A percentile compares a stretch with the other conserved stretches of the same genome.
Conservation (phyloP, 2,329 filamentous ascomycete genomes). For the Macroventuria anomochaeta region DNA sequence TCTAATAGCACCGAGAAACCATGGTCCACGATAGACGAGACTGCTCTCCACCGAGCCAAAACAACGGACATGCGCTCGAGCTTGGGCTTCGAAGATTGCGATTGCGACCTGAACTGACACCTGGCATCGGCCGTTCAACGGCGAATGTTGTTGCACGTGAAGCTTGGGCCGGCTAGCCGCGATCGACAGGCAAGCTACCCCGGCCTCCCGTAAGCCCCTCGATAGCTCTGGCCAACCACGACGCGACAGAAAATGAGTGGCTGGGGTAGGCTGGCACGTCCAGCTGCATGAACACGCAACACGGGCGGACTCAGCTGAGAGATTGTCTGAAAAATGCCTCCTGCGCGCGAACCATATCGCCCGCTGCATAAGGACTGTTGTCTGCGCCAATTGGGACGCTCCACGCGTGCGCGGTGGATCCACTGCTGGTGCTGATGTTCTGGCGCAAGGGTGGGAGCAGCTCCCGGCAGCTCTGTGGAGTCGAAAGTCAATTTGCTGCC, state of each 20-base stretch:
- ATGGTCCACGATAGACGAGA: not conserved
- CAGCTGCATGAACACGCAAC: constrained; percentile 23
- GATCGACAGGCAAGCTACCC: constrained; percentile 15
- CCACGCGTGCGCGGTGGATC: constrained; percentile 36
- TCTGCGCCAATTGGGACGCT: constrained; percentile 38
- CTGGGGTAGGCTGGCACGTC: constrained; percentile 26
- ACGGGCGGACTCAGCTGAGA: constrained; percentile 40
- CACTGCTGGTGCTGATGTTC: constrained; percentile 13
- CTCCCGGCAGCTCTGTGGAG: constrained; percentile 24
- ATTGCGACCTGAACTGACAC: constrained; percentile 5
- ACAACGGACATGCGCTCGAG: not conserved
- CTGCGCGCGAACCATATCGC: constrained; percentile 32
- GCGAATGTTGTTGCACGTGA: constrained; percentile 14
- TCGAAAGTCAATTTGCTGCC: constrained; percentile 16
- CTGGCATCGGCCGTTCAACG: constrained; percentile 9
- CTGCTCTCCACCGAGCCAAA: constrained; percentile 1
- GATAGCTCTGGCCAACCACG: constrained; percentile 9
- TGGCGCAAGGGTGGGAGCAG: constrained; percentile 17
- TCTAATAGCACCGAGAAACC: not conserved
- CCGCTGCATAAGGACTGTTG: constrained; percentile 5
- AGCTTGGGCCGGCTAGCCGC: constrained; percentile 16
- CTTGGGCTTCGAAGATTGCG: not conserved
- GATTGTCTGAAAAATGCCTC: constrained; percentile 26
- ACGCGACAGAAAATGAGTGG: constrained; percentile 29
- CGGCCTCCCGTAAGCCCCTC: constrained; percentile 4